Evolutionary conservation across 2,329 filamentous ascomycete genomes (phyloP).

Genomic region (Botrytis deweyae): DNA sequence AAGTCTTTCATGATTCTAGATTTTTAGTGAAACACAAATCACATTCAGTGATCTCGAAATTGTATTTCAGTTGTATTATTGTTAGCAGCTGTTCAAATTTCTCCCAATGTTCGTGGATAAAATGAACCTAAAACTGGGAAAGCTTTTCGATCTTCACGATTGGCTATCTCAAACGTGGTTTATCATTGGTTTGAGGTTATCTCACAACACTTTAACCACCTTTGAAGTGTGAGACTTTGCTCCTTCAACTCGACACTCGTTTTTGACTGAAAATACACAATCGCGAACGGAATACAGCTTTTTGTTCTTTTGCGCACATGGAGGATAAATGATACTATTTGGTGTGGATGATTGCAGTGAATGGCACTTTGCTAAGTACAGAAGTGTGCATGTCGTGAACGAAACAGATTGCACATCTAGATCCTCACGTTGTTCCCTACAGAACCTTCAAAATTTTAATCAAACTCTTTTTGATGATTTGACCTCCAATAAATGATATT

Average conservation of each 20-base stretch:
- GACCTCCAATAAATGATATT: background rate
- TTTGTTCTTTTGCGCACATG: background rate
- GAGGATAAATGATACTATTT: background rate
- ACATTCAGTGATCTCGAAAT: background rate
- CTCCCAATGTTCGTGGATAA: no score
- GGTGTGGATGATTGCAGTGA: background rate
- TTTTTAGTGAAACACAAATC: background rate
- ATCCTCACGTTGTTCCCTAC: background rate
- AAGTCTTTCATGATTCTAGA: slow-evolving; percentile 4
- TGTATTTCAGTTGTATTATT: background rate
- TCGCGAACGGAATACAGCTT: background rate
- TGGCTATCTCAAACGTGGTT: background rate
- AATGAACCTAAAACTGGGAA: background rate
- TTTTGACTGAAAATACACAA: background rate
- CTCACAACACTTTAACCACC: background rate
- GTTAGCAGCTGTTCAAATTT: background rate
- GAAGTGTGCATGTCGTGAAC: background rate
- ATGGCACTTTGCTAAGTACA: background rate
- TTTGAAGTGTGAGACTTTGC: no score
- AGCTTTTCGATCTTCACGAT: background rate
- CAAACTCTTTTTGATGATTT: background rate
- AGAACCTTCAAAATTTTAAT: background rate
- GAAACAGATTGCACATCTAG: background rate
- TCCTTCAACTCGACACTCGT: background rate
- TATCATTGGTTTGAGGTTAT: background rate